Conservation (phyloP, 352 stramenopile species). For the Phytophthora multivora region DNA sequence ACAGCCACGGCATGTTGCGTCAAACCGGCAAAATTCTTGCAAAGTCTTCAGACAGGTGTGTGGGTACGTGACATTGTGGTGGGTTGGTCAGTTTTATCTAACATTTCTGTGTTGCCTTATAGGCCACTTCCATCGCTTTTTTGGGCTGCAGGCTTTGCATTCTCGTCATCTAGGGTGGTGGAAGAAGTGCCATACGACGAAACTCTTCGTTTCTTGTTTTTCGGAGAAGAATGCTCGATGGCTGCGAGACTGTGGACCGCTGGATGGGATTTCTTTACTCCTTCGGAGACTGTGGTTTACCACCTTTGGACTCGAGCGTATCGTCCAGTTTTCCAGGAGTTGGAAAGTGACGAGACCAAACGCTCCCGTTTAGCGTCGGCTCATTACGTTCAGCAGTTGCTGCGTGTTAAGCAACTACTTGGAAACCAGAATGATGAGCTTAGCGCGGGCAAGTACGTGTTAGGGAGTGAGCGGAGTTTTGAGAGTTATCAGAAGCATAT, state of each 20-base stretch:
- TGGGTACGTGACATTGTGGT: not conserved
- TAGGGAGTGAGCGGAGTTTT: slow-evolving; percentile 47
- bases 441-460: slow-evolving; percentile 11
- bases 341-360: slow-evolving; percentile 47
- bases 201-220: slow-evolving; percentile 90
- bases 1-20: slow-evolving; percentile 53
- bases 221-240: slow-evolving; percentile 94
- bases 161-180: slow-evolving; percentile 56
- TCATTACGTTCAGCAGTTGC: slow-evolving; percentile 35
- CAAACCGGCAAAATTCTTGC: slow-evolving; percentile 65
- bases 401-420: slow-evolving; percentile 8
- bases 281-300: slow-evolving; percentile 74
- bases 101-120: slow-evolving; percentile 7
- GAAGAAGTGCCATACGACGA: slow-evolving; percentile 87
- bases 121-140: slow-evolving; percentile 67
- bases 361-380: slow-evolving; percentile 27
- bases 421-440: not conserved
- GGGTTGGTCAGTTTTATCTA: not conserved
- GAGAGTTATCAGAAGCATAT: slow-evolving; percentile 55
- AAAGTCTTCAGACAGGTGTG: slow-evolving; percentile 35
- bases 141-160: slow-evolving; percentile 79
- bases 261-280: slow-evolving; percentile 93
- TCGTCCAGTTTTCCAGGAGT: slow-evolving; percentile 76
- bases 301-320: slow-evolving; percentile 91
- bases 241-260: slow-evolving; percentile 89